A percentile compares a stretch with the other conserved stretches of the same genome.
phyloP scores from a whole-genome alignment of 2,329 filamentous ascomycete genomes.

The Aschersonia sp. region DNA sequence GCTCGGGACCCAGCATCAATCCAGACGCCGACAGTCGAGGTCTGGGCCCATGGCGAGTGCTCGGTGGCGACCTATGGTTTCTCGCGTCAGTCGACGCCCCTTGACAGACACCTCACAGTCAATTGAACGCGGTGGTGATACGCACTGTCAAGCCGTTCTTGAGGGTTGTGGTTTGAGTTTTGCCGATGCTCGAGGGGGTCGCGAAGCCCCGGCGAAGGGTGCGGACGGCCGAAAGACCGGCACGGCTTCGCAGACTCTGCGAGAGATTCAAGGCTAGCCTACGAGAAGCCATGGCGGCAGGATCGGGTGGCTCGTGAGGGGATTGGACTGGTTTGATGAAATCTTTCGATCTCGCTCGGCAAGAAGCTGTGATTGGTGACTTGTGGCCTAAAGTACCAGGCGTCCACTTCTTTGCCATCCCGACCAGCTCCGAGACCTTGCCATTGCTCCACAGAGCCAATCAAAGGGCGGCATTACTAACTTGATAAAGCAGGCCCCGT shows the following conservation, averaged over 20 bases:
- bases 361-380: slow-evolving; percentile 30
- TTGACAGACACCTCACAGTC: neutral
- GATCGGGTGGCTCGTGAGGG: slow-evolving; percentile 31
- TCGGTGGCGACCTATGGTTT: slow-evolving; percentile 75
- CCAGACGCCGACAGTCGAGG: slow-evolving; percentile 96
- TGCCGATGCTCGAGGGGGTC: slow-evolving; percentile 66
- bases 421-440: slow-evolving; percentile 25
- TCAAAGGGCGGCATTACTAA: slow-evolving; percentile 19
- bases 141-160: slow-evolving; percentile 92
- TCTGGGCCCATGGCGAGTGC: slow-evolving; percentile 96
- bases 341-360: slow-evolving; percentile 29
- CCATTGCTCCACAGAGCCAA: slow-evolving; percentile 14
- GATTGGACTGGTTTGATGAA: slow-evolving; percentile 38
- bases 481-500: neutral
- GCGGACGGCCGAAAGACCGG: slow-evolving; percentile 65
- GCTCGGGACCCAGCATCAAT: slow-evolving; percentile 97
- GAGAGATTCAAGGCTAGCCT: slow-evolving; percentile 91
- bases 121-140: slow-evolving; percentile 6
- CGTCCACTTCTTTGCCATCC: slow-evolving; percentile 24
- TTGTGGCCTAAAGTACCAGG: slow-evolving; percentile 24
- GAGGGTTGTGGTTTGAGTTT: slow-evolving; percentile 91
- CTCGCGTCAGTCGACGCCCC: slow-evolving; percentile 12
- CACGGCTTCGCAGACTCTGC: slow-evolving; percentile 76
- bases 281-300: slow-evolving; percentile 75
- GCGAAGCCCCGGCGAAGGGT: slow-evolving; percentile 78